Conservation (phyloP, 495 filamentous ascomycete species). For the Penicillium alfredii region DNA sequence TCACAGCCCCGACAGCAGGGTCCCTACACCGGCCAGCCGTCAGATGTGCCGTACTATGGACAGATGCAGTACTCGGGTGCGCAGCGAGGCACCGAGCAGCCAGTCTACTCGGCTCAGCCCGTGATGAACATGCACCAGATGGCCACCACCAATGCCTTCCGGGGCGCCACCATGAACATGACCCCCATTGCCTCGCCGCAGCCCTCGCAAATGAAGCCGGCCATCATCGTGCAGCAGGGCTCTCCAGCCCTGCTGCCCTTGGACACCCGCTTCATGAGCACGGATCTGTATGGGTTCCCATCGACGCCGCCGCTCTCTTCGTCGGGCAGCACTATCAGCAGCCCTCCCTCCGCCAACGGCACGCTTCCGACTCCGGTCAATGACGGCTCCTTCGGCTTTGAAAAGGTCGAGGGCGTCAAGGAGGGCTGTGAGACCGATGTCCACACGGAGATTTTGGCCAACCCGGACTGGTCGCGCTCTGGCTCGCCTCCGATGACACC, state of each 20-base stretch:
- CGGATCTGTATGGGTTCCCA: constrained; percentile 69
- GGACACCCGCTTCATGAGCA: constrained; percentile 67
- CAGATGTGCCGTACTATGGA: constrained; percentile 43
- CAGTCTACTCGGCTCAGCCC: constrained; percentile 31
- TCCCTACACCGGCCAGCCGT: constrained; percentile 73
- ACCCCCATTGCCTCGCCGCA: constrained; percentile 77
- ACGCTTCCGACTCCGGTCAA: constrained; percentile 76
- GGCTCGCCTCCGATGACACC: constrained; percentile 86
- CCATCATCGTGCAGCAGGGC: constrained; percentile 64
- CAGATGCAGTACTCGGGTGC: constrained; percentile 37
- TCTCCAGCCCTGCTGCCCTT: constrained; percentile 67
- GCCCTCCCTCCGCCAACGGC: constrained; percentile 72
- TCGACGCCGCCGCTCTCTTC: constrained; percentile 85
- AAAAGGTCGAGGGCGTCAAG: constrained; percentile 74
- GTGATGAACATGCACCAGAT: constrained; percentile 73
- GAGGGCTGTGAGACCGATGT: constrained; percentile 71
- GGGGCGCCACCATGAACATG: constrained; percentile 46
- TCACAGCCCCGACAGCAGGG: constrained; percentile 72
- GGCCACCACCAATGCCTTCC: constrained; percentile 56
- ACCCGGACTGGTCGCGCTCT: constrained; percentile 67
- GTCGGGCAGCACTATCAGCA: constrained; percentile 77
- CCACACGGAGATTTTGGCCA: constrained; percentile 68
- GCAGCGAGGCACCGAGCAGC: constrained; percentile 30
- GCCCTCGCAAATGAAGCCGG: constrained; percentile 66
- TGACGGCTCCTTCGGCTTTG: constrained; percentile 68